Evolutionary conservation across 352 stramenopile species (phyloP), one percentile per base, ranked within the genome.

Genomic region (Pythium monospermum): DNA sequence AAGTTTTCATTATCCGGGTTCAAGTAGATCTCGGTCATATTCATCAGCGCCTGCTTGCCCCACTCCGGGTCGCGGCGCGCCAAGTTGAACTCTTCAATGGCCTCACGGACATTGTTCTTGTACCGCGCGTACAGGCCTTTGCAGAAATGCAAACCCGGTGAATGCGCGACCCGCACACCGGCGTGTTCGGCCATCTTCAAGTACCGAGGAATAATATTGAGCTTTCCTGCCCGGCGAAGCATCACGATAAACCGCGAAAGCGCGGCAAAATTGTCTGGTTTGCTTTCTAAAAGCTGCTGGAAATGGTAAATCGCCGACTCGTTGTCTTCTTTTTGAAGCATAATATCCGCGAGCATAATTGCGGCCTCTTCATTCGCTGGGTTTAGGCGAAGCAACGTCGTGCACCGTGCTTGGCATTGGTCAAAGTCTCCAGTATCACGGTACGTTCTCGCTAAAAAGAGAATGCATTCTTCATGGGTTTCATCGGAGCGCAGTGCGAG

Each of bases 1-100:
- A 97, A 41, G 48, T 95, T 96, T 35, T 96, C 89, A 21, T 93
- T 92, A 61, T 98, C 91, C 6, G 91, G 91, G 49, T 96, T 97
- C 22, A 98, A 53, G 57, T 97, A 98, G 39, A 98, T 91, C 65
- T 98, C 80, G 43, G 96, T 89, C 83, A 98, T 96, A 56, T 96
- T 80, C 31, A 91, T 76, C n/a, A 98, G 71, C 32, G 92, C 87
- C 7, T 68, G 66, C 23, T 81, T 58, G 22, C 90, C 93, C 87
- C 87, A 98, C 53, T 94, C 83, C 10, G 82, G 73, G 53, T 97
- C 86, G 28, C 77, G 71, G 6, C 93, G 64, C 8, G 84, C 86
- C 8, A 94, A 67, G 49, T 98, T 98, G 54, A 98, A 93, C 23
- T 78, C 72, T 16, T 89, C 71, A 37, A 98, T 95, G 16, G 93